Conservation (phyloP, 2,329 filamentous ascomycete species). For the Aspergillus tubingensis region DNA sequence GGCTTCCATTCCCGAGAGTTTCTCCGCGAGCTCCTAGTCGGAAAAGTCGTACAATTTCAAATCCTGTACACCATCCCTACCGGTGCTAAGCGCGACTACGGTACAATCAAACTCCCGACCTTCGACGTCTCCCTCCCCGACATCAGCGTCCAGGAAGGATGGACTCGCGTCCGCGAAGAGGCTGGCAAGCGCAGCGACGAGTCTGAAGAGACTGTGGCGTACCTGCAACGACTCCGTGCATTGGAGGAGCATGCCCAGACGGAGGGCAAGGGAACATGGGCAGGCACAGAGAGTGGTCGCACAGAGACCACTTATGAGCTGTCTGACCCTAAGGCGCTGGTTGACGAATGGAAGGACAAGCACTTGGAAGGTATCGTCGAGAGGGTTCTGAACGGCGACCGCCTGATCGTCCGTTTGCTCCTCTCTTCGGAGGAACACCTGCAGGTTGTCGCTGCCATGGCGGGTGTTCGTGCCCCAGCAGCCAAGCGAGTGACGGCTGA, state of each 20-base stretch:
- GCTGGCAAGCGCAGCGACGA: constrained; percentile 84
- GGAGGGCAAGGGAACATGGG: constrained; percentile 81
- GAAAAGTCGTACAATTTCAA: constrained; percentile 82
- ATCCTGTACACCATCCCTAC: constrained; percentile 85
- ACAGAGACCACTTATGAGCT: constrained; percentile 83
- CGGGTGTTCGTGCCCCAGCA: constrained; percentile 85
- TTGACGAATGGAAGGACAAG: constrained; percentile 82
- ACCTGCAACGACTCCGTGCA: constrained; percentile 74
- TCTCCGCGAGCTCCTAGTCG: constrained; percentile 78
- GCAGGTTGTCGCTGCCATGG: constrained; percentile 84
- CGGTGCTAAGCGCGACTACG: constrained; percentile 80
- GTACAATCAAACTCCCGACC: constrained; percentile 68
- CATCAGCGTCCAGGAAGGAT: constrained; percentile 80
- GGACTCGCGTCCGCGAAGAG: constrained; percentile 91
- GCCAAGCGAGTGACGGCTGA: constrained; percentile 82
- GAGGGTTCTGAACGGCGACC: constrained; percentile 86
- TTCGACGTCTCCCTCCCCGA: constrained; percentile 78
- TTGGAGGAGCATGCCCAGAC: constrained; percentile 76
- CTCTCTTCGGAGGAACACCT: constrained; percentile 80
- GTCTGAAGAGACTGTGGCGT: constrained; percentile 68
- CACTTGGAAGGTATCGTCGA: constrained; percentile 84
- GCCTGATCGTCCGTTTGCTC: constrained; percentile 79
- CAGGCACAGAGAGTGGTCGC: constrained; percentile 59
- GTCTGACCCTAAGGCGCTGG: constrained; percentile 71
- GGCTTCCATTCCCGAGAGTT: constrained; percentile 95